A percentile compares a stretch with the other conserved stretches of the same genome.
These are phyloP conservation scores for Penicillium rolfsii DNA, from an alignment of 2,329 filamentous ascomycete genomes.

Conservation along the genomic window DNA sequence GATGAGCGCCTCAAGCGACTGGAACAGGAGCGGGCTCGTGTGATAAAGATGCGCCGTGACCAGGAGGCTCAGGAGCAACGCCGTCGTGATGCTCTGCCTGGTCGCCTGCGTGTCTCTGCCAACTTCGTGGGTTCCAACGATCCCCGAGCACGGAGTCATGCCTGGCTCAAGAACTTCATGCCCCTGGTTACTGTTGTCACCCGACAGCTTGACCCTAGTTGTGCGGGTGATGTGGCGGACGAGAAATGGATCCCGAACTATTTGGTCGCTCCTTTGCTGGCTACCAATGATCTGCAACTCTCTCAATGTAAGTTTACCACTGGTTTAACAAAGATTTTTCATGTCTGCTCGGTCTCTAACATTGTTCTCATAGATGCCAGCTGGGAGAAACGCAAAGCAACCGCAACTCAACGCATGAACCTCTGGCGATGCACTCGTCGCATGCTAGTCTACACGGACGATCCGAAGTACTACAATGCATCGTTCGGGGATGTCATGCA, in stretches of 20 bases:
- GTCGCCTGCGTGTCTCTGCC: conserved; percentile 49
- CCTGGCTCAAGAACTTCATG: conserved; percentile 52
- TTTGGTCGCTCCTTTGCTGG: conserved; percentile 53
- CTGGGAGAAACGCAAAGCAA: conserved; percentile 52
- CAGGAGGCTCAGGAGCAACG: conserved; percentile 52
- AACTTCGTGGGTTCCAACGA: conserved; percentile 50
- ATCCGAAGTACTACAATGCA: conserved; percentile 41
- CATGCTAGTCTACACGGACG: conserved; percentile 50
- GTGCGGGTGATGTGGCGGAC: conserved; percentile 40
- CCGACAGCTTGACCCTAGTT: conserved; percentile 47
- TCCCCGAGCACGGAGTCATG: conserved; percentile 44
- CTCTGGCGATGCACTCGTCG: conserved; percentile 53
- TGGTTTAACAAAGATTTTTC: not conserved
- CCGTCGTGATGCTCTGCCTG: conserved; percentile 52
- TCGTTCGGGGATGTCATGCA: conserved; percentile 45
- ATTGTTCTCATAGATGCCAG: conserved; percentile 40
- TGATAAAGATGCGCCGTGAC: conserved; percentile 49
- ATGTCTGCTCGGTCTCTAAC: conserved; percentile 9
- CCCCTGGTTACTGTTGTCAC: conserved; percentile 51
- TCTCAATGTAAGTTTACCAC: conserved; percentile 44
- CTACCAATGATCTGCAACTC: conserved; percentile 54
- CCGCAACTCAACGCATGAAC: conserved; percentile 47
- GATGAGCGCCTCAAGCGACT: conserved; percentile 50
- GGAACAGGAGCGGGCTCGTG: conserved; percentile 48
- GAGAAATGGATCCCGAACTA: conserved; percentile 56